Evolutionary conservation across 371 early-diverging fungal species (phyloP).

Genomic region (Blakeslea trispora): DNA sequence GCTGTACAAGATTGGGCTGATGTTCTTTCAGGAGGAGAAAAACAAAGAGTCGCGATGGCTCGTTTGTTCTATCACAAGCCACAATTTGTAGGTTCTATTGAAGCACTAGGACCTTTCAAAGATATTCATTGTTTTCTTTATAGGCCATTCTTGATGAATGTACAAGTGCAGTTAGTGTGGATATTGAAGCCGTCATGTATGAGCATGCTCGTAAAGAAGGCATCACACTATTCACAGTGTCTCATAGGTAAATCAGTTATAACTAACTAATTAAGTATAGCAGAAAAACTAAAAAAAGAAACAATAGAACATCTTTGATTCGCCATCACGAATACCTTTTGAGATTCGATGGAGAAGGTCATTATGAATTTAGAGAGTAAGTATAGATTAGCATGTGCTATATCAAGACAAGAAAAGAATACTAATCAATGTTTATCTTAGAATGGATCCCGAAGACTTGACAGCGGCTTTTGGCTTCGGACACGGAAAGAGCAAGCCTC

Average conservation of each 20-base stretch:
- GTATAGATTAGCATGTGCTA: neutral
- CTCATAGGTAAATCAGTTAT: slow-evolving; percentile 63
- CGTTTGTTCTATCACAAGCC: slow-evolving; percentile 85
- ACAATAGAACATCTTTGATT: slow-evolving; percentile 49
- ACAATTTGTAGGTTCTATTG: slow-evolving; percentile 64
- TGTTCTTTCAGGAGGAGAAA: slow-evolving; percentile 82
- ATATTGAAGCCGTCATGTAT: slow-evolving; percentile 85
- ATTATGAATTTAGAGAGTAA: slow-evolving; percentile 71
- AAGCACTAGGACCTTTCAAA: neutral
- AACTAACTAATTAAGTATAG: neutral
- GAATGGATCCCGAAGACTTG: slow-evolving; percentile 58
- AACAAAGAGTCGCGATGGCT: slow-evolving; percentile 86
- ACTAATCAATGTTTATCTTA: too few relatives aligned
- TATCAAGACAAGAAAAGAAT: too few relatives aligned
- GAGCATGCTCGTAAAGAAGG: slow-evolving; percentile 75
- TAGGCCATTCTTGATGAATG: slow-evolving; percentile 87
- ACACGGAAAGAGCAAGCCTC: slow-evolving; percentile 54
- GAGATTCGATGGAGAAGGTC: slow-evolving; percentile 84
- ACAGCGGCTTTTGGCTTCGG: slow-evolving; percentile 59
- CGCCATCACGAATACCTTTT: slow-evolving; percentile 80
- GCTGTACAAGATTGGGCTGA: slow-evolving; percentile 85
- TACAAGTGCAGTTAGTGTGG: slow-evolving; percentile 84
- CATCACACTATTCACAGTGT: slow-evolving; percentile 86
- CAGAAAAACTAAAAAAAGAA: neutral
- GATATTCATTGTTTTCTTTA: neutral